Conservation (phyloP, 176 grass and related monocot species). For the Puya raimondii region DNA sequence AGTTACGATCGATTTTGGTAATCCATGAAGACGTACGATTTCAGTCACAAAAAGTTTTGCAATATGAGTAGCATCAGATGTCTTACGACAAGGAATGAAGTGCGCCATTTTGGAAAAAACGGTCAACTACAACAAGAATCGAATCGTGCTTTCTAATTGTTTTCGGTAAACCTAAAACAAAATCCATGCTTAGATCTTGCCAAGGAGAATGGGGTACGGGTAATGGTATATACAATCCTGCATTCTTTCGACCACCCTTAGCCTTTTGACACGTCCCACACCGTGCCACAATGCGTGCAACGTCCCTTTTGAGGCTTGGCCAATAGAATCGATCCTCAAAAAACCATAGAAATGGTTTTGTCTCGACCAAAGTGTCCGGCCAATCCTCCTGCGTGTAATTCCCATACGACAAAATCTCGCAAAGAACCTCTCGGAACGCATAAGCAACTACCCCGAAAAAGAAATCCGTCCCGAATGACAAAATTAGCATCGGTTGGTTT, state of each 20-base stretch:
- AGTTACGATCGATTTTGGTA: not conserved
- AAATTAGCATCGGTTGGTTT: not conserved
- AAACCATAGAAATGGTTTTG: not conserved
- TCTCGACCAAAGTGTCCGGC: not conserved
- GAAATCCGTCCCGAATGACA: not conserved
- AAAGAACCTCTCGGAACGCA: not conserved
- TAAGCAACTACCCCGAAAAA: not conserved
- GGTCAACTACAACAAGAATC: not conserved
- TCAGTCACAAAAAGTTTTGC: not conserved
- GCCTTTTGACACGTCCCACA: not conserved
- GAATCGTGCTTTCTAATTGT: not conserved
- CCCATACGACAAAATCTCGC: not conserved
- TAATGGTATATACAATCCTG: not conserved
- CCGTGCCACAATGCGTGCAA: not conserved
- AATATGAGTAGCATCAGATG: not conserved
- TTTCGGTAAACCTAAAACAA: not conserved
- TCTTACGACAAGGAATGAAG: not conserved
- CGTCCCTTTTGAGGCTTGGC: not conserved
- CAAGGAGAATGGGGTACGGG: not conserved
- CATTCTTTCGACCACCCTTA: not conserved
- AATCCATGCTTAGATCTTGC: constrained; percentile 2
- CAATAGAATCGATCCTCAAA: constrained; percentile 1
- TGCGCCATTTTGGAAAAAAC: not conserved
- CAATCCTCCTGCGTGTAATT: not conserved
- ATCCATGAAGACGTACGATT: not conserved